Conservation (phyloP, 2,329 filamentous ascomycete species). For the Fusarium devonianum region DNA sequence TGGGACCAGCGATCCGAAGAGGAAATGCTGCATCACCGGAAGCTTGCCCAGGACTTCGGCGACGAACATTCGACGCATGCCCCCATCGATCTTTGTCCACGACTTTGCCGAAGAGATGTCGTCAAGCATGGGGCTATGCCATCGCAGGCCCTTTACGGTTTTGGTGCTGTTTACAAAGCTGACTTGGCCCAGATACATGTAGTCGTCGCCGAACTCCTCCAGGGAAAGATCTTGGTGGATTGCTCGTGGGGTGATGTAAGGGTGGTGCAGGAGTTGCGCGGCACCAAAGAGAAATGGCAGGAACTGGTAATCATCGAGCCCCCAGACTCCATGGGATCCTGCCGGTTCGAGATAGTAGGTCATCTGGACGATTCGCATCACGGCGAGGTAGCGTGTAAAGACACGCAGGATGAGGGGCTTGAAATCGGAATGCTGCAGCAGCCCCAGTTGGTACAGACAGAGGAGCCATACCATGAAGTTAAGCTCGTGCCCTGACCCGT, state of each 20-base stretch:
- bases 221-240: slow-evolving; percentile 90
- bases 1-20: slow-evolving; percentile 87
- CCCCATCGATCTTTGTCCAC: slow-evolving; percentile 91
- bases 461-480: slow-evolving; percentile 97
- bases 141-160: slow-evolving; percentile 90
- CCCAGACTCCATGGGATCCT: slow-evolving; percentile 97
- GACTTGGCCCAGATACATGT: slow-evolving; percentile 91
- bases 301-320: slow-evolving; percentile 96
- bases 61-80: slow-evolving; percentile 97
- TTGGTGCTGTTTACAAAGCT: slow-evolving; percentile 95
- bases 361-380: slow-evolving; percentile 89
- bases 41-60: slow-evolving; percentile 91
- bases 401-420: slow-evolving; percentile 76
- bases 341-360: slow-evolving; percentile 97
- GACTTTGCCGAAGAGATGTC: slow-evolving; percentile 91
- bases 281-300: slow-evolving; percentile 94
- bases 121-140: slow-evolving; percentile 98
- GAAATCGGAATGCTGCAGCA: slow-evolving; percentile 73
- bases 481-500: slow-evolving; percentile 95
- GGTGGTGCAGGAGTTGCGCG: slow-evolving; percentile 85
- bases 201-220: slow-evolving; percentile 85
- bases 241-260: slow-evolving; percentile 75
- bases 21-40: slow-evolving; percentile 97
- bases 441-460: slow-evolving; percentile 82
- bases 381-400: slow-evolving; percentile 80